phyloP scores from a whole-genome alignment of 129 eudicot species.

The Tanacetum coccineum region DNA sequence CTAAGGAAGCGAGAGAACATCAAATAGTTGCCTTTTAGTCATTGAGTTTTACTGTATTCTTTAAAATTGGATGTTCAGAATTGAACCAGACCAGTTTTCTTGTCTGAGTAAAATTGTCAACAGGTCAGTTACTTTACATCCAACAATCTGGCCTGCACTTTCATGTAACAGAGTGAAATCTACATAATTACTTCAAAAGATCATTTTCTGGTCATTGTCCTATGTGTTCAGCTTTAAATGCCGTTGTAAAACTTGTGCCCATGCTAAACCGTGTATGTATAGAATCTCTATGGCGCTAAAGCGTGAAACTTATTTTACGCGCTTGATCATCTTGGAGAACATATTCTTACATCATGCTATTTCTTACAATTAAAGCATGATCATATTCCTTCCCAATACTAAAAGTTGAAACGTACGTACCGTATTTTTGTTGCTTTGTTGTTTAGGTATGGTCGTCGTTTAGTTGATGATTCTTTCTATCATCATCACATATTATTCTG shows the following conservation, averaged over 20 bases:
- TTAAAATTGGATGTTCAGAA: no score
- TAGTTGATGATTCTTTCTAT: not conserved
- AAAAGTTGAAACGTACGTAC: slow-evolving; percentile 4
- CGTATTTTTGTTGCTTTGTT: not conserved
- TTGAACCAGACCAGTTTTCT: no score
- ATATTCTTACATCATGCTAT: slow-evolving; percentile 16
- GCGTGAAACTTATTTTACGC: not conserved
- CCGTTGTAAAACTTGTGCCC: not conserved
- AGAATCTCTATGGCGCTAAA: not conserved
- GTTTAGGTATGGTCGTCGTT: not conserved
- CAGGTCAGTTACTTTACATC: no score
- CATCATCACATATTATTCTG: not conserved
- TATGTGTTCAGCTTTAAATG: not conserved
- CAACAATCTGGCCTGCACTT: no score
- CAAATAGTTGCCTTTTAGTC: not conserved
- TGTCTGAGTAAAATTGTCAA: no score
- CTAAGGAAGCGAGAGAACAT: no score
- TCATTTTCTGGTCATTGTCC: no score
- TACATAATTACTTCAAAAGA: no score
- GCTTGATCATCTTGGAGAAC: slow-evolving; percentile 12
- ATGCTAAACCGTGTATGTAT: not conserved
- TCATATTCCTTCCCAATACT: slow-evolving; percentile 14
- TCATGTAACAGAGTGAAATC: no score
- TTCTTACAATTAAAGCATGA: not conserved
- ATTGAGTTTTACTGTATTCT: not conserved